Evolutionary conservation across 192 early-diverging fungal genomes (phyloP), one percentile per base, ranked within the genome.

Genomic region (Glomus cerebriforme): DNA sequence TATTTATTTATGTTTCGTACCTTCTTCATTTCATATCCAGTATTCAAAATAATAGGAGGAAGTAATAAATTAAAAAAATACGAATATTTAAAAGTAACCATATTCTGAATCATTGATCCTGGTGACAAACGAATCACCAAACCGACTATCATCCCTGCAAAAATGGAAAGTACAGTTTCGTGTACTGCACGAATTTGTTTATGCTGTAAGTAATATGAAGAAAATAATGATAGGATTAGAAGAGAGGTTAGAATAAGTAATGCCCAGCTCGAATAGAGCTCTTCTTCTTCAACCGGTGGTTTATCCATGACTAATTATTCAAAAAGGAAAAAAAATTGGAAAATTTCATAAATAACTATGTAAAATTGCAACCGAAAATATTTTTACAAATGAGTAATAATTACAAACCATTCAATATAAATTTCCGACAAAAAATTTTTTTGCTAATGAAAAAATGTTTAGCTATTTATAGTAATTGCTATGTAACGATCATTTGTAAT

Each of bases 1-100:
- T n/a, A n/a, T n/a, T n/a, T n/a, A n/a, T n/a, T n/a, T n/a, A n/a
- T n/a, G n/a, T n/a, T n/a, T 62, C 87, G 71, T 81, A 92, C 93
- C 85, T 93, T 90, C 77, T 98, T 95, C 87, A 99, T 87, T 74
- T 96, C 95, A 81, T 96, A 99, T 13, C 97, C 97, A 45, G 96
- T 97, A 81, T 97, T 96, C 24, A 99, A 87, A 80, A 99, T 98
- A 77, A 99, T 98, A 3, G 98, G 98, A 24, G 98, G 98, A 69
- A 99, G 89, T 8, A 99, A 81, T 76, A 99, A 83, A 82, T 98
- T 99, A 89, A 99, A 99, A 79, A 99, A 99, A 66, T 96, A 93
- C 0, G 90, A 91, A 80, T 92, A 91, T 77, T 96, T 91, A 80
- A 98, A 97, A n/a, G 92, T 92, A 27, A 99, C 93, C 86, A 96